These are phyloP conservation scores for Catenaria anguillulae DNA, from an alignment of 371 early-diverging fungal genomes.

Conservation along the genomic window DNA sequence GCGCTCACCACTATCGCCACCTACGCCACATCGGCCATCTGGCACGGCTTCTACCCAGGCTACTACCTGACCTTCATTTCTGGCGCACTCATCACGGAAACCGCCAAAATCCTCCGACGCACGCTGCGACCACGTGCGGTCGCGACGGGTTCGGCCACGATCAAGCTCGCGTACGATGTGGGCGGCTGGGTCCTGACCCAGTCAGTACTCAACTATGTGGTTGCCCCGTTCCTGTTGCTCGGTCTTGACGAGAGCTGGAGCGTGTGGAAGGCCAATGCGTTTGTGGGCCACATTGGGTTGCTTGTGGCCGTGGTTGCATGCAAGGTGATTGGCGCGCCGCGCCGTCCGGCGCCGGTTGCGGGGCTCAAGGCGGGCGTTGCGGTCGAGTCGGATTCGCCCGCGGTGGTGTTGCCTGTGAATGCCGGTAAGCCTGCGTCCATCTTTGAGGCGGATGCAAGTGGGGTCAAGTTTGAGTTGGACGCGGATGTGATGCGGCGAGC, in stretches of 20 bases:
- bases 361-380: too few relatives aligned
- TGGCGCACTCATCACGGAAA: constrained; percentile 30
- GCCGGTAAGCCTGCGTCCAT: too few relatives aligned
- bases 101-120: constrained; percentile 40
- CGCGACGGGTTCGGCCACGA: constrained; percentile 18
- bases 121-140: constrained; percentile 49
- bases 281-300: constrained; percentile 37
- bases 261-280: constrained; percentile 45
- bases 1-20: constrained; percentile 44
- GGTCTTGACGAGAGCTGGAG: constrained; percentile 31
- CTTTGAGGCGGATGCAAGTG: too few relatives aligned
- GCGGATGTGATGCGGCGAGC: too few relatives aligned
- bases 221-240: constrained; percentile 54
- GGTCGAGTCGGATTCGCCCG: too few relatives aligned
- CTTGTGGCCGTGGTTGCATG: constrained; percentile 10
- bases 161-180: constrained; percentile 44
- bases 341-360: too few relatives aligned
- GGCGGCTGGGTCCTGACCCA: constrained; percentile 48
- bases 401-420: too few relatives aligned
- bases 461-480: too few relatives aligned
- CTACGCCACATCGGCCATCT: constrained; percentile 58
- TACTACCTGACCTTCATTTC: constrained; percentile 55
- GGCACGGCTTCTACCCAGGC: constrained; percentile 91
- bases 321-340: neutral
- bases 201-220: constrained; percentile 45